Percentiles rank a stretch among this genome's conserved stretches.
Evolutionary conservation across 495 filamentous ascomycete species (phyloP).

Genomic region (Amphirosellinia nigrospora): DNA sequence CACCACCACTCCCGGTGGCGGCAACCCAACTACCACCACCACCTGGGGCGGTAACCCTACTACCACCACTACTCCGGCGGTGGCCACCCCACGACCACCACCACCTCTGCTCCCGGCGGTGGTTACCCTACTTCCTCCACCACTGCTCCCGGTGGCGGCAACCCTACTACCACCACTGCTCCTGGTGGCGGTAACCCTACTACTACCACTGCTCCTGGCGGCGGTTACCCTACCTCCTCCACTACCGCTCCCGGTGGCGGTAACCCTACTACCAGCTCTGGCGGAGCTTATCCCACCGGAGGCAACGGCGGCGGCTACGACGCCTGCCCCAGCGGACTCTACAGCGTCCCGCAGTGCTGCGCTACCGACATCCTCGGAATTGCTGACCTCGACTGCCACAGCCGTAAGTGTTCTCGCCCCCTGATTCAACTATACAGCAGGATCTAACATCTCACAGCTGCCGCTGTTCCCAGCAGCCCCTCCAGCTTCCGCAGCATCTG

Average conservation of each 20-base stretch:
- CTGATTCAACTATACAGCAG: background rate
- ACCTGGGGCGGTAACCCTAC: no score
- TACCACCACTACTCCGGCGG: background rate
- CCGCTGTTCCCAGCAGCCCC: background rate
- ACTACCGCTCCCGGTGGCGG: background rate
- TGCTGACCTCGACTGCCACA: slow-evolving; percentile 48
- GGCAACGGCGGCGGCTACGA: background rate
- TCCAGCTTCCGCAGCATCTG: slow-evolving; percentile 18
- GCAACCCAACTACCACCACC: background rate
- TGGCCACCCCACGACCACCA: no score
- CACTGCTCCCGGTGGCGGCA: background rate
- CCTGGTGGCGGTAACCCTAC: no score
- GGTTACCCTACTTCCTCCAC: no score
- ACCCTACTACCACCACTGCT: background rate
- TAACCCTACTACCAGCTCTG: background rate
- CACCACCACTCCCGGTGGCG: background rate
- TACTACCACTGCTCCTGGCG: background rate
- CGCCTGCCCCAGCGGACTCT: slow-evolving; percentile 25
- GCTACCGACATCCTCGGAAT: slow-evolving; percentile 50
- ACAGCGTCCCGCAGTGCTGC: slow-evolving; percentile 45
- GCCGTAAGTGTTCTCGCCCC: slow-evolving; percentile 38
- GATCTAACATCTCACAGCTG: slow-evolving; percentile 16
- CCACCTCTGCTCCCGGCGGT: no score
- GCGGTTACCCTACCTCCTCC: background rate
- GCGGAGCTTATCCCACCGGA: slow-evolving; percentile 2